These are phyloP conservation scores for Sergeia podlipaevii DNA, from an alignment of 208 protist genomes.

Conservation along the genomic window DNA sequence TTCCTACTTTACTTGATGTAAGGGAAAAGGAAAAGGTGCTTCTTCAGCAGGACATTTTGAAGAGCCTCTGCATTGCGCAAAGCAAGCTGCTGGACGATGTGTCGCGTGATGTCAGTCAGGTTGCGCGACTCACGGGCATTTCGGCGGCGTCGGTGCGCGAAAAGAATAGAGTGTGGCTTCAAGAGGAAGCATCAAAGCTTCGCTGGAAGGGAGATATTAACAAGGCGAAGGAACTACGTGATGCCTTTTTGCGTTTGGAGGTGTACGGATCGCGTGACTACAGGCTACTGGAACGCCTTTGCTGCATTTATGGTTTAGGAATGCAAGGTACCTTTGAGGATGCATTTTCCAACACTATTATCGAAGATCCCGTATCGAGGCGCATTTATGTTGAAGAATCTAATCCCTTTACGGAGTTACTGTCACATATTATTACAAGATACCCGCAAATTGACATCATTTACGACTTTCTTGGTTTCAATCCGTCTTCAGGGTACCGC, in stretches of 20 bases:
- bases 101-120: conserved; percentile 33
- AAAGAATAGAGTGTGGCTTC: conserved; percentile 74
- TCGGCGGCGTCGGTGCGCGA: conserved; percentile 31
- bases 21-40: conserved; percentile 49
- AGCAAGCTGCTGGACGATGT: conserved; percentile 35
- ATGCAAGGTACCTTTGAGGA: conserved; percentile 68
- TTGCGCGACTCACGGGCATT: conserved; percentile 43
- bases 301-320: conserved; percentile 79
- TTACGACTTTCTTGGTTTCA: conserved; percentile 85
- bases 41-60: conserved; percentile 66
- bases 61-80: conserved; percentile 41
- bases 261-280: conserved; percentile 63
- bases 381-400: conserved; percentile 38
- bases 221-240: conserved; percentile 70
- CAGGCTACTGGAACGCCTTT: conserved; percentile 68
- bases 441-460: conserved; percentile 73
- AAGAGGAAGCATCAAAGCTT: conserved; percentile 66
- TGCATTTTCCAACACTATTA: conserved; percentile 75
- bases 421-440: conserved; percentile 45
- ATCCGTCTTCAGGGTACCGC: conserved; percentile 57
- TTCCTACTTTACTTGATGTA: conserved; percentile 42
- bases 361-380: conserved; percentile 48
- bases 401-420: conserved; percentile 61
- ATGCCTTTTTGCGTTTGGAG: conserved; percentile 81
- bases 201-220: conserved; percentile 86